A percentile compares a stretch with the other conserved stretches of the same genome.
These are phyloP conservation scores for Puya raimondii DNA, from an alignment of 176 grass and related monocot species.

Conservation along the genomic window DNA sequence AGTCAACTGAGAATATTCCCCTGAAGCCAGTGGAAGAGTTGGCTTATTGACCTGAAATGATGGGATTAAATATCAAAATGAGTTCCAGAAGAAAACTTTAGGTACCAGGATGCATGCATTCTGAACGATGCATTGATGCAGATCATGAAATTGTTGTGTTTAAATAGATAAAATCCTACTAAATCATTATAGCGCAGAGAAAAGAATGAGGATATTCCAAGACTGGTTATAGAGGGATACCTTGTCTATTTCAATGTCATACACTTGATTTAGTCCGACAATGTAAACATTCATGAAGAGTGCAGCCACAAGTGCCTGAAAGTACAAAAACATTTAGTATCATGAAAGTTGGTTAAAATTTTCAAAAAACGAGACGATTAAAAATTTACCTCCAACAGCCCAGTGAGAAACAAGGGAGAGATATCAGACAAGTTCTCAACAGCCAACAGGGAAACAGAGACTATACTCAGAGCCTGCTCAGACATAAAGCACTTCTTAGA, in stretches of 20 bases:
- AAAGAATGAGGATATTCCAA: conserved; percentile 5
- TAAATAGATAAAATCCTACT: not conserved
- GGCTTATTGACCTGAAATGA: conserved; percentile 81
- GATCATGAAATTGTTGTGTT: not conserved
- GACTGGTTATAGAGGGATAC: conserved; percentile 24
- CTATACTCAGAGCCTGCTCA: conserved; percentile 88
- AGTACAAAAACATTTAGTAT: conserved; percentile 10
- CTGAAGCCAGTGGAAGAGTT: conserved; percentile 86
- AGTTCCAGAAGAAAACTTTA: not conserved
- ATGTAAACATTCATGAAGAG: conserved; percentile 99
- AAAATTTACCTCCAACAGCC: conserved; percentile 69
- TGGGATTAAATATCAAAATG: not conserved
- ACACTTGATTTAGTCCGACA: conserved; percentile 94
- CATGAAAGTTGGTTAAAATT: conserved; percentile 12
- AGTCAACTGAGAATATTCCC: conserved; percentile 74
- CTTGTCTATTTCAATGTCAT: conserved; percentile 96
- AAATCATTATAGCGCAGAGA: not conserved
- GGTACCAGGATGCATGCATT: too few species aligned
- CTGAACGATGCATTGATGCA: not conserved
- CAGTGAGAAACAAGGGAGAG: conserved; percentile 70
- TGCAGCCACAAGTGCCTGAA: conserved; percentile 64
- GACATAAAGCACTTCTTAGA: conserved; percentile 26
- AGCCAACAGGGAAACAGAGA: conserved; percentile 91
- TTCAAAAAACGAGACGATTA: conserved; percentile 13
- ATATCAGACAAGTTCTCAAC: conserved; percentile 65